Conservation (phyloP, 78 protist genomes). For the Monocercomonoides exilis region DNA sequence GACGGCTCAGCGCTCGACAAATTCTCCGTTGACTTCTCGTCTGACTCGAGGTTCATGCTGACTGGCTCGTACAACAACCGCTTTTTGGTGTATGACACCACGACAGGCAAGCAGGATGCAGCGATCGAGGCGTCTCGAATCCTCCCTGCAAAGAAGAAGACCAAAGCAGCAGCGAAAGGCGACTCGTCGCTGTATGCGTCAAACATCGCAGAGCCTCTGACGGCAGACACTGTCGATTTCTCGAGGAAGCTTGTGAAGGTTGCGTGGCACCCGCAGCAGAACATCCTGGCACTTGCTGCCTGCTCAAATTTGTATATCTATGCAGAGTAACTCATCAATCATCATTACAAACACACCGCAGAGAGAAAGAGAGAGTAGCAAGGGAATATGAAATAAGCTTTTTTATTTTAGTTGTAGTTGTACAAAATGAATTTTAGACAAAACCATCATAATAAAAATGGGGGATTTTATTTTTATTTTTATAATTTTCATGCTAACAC, state of each 20-base stretch:
- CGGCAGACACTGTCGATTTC: constrained; percentile 33
- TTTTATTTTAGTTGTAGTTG: too few species aligned
- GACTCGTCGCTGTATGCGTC: not conserved
- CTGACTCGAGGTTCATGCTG: constrained; percentile 34
- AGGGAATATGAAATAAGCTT: too few species aligned
- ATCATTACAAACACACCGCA: too few species aligned
- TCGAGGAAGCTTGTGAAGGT: constrained; percentile 41
- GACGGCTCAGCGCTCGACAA: constrained; percentile 85
- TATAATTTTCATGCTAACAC: too few species aligned
- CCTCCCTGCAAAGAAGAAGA: constrained; percentile 6
- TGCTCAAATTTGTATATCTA: constrained; percentile 44
- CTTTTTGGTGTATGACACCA: constrained; percentile 69
- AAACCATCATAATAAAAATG: too few species aligned
- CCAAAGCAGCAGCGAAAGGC: not conserved
- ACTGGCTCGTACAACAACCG: constrained; percentile 81
- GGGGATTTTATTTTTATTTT: too few species aligned
- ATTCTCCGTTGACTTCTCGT: constrained; percentile 69
- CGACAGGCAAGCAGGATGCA: constrained; percentile 21
- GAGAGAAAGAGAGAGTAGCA: too few species aligned
- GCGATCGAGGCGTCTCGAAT: constrained; percentile 45
- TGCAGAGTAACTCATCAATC: too few species aligned
- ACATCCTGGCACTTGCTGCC: constrained; percentile 54
- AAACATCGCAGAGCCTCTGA: not conserved
- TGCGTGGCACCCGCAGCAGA: constrained; percentile 55
- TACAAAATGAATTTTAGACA: too few species aligned